Evolutionary conservation across 208 protist genomes (phyloP), one percentile per base, ranked within the genome.

Genomic region (Leishmania major): DNA sequence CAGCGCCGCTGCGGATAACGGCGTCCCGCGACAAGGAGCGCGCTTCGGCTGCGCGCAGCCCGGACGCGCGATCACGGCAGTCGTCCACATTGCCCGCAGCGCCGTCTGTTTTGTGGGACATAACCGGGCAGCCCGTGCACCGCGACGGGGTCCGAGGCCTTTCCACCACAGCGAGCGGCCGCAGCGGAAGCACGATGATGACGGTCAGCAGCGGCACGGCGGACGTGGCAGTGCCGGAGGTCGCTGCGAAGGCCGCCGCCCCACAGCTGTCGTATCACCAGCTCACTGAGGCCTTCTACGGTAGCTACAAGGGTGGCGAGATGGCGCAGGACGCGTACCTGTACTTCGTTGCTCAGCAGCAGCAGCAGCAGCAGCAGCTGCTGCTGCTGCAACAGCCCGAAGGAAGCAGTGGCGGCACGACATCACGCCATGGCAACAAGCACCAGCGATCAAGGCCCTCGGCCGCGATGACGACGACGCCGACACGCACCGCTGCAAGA

Each of bases 281-380:
- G 83, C 88, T 96, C 40, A 94, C 91, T 1, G 88, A 96, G 53
- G 91, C 90, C 5, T 94, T 96, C 81, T 94, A 94, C 70, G 83
- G 76, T 0, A 87, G 81, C 78, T 84, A 90, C 77, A 84, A 87
- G 74, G 77, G 85, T n/a, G 84, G 83, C 0, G 75, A 87, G 72
- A 89, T 96, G 87, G 93, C 93, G 25, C 81, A 85, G n/a, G 91
- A 92, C 69, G 90, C 87, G 43, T 96, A 96, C 70, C 72, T 88
- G n/a, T 86, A 92, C 80, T 96, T 93, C 81, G 55, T 93, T 67
- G 51, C 74, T 7, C 81, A 80, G 49, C 77, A 81, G 45, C 66
- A 28, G 66, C 66, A 71, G 37, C 66, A 71, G 17, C 11, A 47
- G 66, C 11, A 70, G 17, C 64, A 70, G 35, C 11, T n/a, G n/a